Evolutionary conservation across 2,329 filamentous ascomycete genomes (phyloP).

Genomic region (Aspergillus sp.): DNA sequence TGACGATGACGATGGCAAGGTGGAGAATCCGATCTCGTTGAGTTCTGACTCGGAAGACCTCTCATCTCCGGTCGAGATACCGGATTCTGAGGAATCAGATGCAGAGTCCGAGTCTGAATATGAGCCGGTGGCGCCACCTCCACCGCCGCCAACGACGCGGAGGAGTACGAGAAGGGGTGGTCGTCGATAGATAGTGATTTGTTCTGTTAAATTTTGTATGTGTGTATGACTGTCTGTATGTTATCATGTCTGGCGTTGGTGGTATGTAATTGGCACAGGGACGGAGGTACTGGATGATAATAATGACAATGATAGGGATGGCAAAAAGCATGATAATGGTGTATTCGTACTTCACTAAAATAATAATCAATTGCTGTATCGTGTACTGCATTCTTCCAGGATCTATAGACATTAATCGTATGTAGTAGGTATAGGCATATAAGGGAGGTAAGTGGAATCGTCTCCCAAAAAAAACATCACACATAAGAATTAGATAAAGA

Average conservation of each 20-base stretch:
- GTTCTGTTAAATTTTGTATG: background rate
- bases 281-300: background rate
- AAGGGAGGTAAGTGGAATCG: background rate
- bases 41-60: constrained; percentile 1
- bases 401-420: background rate
- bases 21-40: background rate
- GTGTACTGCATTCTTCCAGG: background rate
- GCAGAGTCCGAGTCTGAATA: constrained; percentile 10
- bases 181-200: background rate
- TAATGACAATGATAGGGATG: background rate
- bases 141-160: constrained; percentile 21
- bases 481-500: background rate
- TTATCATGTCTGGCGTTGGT: background rate
- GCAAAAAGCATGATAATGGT: background rate
- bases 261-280: background rate
- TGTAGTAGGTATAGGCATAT: background rate
- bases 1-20: constrained; percentile 12
- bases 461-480: background rate
- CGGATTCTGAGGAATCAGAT: constrained; percentile 12
- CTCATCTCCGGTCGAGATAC: background rate
- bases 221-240: background rate
- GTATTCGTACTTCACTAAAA: background rate
- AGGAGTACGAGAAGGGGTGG: constrained; percentile 26
- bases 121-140: background rate
- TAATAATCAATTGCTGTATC: background rate